phyloP scores from a whole-genome alignment of 2,329 filamentous ascomycete genomes.

The Diaporthe destruens region DNA sequence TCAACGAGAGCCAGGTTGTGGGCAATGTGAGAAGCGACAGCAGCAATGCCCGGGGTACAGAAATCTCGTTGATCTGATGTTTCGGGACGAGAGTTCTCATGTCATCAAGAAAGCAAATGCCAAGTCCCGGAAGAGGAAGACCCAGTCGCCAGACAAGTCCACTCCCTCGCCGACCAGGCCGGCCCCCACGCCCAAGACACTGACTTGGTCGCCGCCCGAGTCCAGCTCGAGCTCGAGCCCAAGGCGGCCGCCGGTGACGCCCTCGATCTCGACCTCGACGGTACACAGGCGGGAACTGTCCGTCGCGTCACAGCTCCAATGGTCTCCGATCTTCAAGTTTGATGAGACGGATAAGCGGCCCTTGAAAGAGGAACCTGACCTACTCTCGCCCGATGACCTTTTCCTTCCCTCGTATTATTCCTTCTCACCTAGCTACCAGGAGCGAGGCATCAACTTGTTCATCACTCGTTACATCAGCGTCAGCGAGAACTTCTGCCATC shows the following conservation, averaged over 20 bases:
- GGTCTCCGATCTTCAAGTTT: slow-evolving; percentile 26
- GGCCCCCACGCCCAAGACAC: slow-evolving; percentile 42
- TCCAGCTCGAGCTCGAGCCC: slow-evolving; percentile 20
- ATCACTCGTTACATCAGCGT: slow-evolving; percentile 37
- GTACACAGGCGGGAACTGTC: slow-evolving; percentile 1
- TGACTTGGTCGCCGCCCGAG: slow-evolving; percentile 32
- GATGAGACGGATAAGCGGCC: neutral
- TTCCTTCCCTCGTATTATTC: slow-evolving; percentile 13
- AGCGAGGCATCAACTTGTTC: slow-evolving; percentile 38
- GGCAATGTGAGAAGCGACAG: slow-evolving; percentile 66
- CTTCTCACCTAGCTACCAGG: slow-evolving; percentile 37
- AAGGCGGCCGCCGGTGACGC: neutral
- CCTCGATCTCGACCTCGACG: slow-evolving; percentile 13
- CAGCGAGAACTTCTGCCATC: slow-evolving; percentile 56
- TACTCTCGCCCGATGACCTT: neutral
- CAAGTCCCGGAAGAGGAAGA: slow-evolving; percentile 49
- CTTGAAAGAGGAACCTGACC: slow-evolving; percentile 3
- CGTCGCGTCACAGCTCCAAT: slow-evolving; percentile 8
- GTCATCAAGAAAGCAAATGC: slow-evolving; percentile 65
- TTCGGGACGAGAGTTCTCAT: slow-evolving; percentile 68
- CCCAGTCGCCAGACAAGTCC: slow-evolving; percentile 10
- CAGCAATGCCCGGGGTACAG: slow-evolving; percentile 67
- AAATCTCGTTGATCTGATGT: slow-evolving; percentile 68
- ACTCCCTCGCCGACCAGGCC: slow-evolving; percentile 19
- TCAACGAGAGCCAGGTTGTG: slow-evolving; percentile 63